A percentile compares a stretch with the other conserved stretches of the same genome.
Evolutionary conservation across 495 filamentous ascomycete species (phyloP).

Genomic region (Thermothielavioides terrestris): DNA sequence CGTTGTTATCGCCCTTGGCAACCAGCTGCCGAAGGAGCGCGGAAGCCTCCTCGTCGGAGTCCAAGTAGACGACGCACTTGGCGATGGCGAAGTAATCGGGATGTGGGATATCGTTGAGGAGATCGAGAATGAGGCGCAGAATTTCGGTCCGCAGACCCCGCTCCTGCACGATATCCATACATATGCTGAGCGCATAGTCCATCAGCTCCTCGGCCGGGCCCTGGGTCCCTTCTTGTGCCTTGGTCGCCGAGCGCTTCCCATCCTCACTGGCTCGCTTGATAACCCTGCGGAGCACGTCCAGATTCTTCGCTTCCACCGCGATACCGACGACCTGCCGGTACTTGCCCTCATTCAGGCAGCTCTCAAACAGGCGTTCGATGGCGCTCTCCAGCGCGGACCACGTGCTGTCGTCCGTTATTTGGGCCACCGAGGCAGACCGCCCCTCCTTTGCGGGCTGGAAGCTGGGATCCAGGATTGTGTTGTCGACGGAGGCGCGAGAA

Average conservation of each 20-base stretch:
- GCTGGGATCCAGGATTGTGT: constrained; percentile 46
- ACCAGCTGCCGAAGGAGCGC: constrained; percentile 76
- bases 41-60: constrained; percentile 88
- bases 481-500: constrained; percentile 55
- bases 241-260: constrained; percentile 57
- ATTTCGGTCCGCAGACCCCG: constrained; percentile 73
- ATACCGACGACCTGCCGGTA: constrained; percentile 99
- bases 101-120: constrained; percentile 76
- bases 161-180: constrained; percentile 97
- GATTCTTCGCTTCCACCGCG: constrained; percentile 87
- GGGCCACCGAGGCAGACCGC: constrained; percentile 39
- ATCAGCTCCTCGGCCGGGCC: constrained; percentile 82
- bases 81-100: constrained; percentile 98
- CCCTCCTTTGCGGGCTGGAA: constrained; percentile 49
- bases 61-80: constrained; percentile 94
- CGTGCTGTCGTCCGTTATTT: constrained; percentile 37
- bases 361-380: constrained; percentile 85
- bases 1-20: constrained; percentile 62
- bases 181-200: constrained; percentile 93
- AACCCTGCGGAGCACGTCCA: constrained; percentile 78
- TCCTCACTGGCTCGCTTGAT: constrained; percentile 77
- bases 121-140: constrained; percentile 73
- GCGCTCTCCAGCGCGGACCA: constrained; percentile 69
- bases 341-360: constrained; percentile 73
- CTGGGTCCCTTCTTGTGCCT: constrained; percentile 35